These are phyloP conservation scores for Claviceps maximensis DNA, from an alignment of 2,329 filamentous ascomycete genomes.

Conservation along the genomic window DNA sequence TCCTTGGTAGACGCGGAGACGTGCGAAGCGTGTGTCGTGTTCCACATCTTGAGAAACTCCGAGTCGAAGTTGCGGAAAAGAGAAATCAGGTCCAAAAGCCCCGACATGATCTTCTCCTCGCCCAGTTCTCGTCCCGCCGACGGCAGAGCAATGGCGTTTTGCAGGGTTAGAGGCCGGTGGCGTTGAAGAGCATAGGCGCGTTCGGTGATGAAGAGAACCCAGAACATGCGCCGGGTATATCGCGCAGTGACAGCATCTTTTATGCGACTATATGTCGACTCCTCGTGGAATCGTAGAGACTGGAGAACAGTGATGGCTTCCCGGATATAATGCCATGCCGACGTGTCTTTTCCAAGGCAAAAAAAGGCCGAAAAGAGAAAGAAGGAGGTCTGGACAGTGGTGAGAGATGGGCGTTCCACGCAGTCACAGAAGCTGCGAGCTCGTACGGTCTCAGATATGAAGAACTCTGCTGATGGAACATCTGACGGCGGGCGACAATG, in stretches of 20 bases:
- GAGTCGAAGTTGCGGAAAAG: conserved; percentile 15
- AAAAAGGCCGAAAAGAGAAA: conserved; percentile 19
- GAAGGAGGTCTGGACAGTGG: conserved; percentile 19
- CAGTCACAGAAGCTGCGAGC: conserved; percentile 13
- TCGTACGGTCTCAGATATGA: conserved; percentile 17
- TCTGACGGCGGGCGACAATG: not conserved
- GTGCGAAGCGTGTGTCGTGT: conserved; percentile 7
- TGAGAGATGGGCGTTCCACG: conserved; percentile 15
- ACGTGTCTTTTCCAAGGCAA: conserved; percentile 18
- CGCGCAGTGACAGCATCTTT: conserved; percentile 4
- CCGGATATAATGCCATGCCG: conserved; percentile 19
- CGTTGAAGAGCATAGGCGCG: conserved; percentile 19
- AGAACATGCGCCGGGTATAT: conserved; percentile 15
- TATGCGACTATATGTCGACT: conserved; percentile 10
- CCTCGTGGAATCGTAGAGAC: conserved; percentile 16
- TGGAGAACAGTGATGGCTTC: conserved; percentile 18
- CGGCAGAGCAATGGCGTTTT: conserved; percentile 13
- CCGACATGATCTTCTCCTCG: conserved; percentile 16
- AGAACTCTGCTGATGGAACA: conserved; percentile 10
- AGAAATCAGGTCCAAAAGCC: conserved; percentile 18
- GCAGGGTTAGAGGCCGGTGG: conserved; percentile 16
- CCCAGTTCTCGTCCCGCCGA: conserved; percentile 6
- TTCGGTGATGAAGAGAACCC: conserved; percentile 21
- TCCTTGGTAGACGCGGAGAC: not conserved
- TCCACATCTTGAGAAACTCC: conserved; percentile 17